phyloP scores from a whole-genome alignment of 306 rosid species.

The Prunus salicina region DNA sequence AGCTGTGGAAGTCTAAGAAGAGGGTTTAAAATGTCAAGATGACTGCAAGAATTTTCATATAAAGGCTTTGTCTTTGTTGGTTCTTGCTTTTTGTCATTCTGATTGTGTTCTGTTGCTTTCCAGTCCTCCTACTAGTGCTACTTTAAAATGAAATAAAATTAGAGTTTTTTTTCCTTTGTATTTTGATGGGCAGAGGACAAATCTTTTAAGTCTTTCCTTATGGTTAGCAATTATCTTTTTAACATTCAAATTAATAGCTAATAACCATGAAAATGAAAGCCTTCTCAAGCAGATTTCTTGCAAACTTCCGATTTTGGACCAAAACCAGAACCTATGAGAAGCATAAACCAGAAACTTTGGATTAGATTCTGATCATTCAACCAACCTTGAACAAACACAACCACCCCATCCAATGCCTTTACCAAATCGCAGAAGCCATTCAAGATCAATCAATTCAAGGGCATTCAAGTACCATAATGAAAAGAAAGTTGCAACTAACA shows the following conservation, averaged over 20 bases:
- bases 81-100: not conserved
- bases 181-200: not conserved
- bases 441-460: not conserved
- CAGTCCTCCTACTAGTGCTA: not conserved
- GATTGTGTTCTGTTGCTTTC: slow-evolving; percentile 3
- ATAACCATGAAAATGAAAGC: not conserved
- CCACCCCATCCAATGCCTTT: not conserved
- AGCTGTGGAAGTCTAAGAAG: slow-evolving; percentile 1
- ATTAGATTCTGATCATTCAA: not conserved
- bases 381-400: too few relatives aligned
- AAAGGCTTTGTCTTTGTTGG: not conserved
- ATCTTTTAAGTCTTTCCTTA: not conserved
- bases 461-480: not conserved
- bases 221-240: not conserved
- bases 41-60: not conserved
- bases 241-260: not conserved
- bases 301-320: too few relatives aligned
- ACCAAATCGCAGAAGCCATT: not conserved
- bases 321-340: too few relatives aligned
- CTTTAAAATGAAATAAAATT: slow-evolving; percentile 3
- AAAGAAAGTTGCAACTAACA: not conserved
- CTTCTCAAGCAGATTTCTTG: not conserved
- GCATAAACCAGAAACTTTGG: too few relatives aligned
- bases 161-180: too few relatives aligned
- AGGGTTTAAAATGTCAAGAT: not conserved